Evolutionary conservation across 768 basidiomycete genomes (phyloP).

Genomic region (Lactarius deliciosus): DNA sequence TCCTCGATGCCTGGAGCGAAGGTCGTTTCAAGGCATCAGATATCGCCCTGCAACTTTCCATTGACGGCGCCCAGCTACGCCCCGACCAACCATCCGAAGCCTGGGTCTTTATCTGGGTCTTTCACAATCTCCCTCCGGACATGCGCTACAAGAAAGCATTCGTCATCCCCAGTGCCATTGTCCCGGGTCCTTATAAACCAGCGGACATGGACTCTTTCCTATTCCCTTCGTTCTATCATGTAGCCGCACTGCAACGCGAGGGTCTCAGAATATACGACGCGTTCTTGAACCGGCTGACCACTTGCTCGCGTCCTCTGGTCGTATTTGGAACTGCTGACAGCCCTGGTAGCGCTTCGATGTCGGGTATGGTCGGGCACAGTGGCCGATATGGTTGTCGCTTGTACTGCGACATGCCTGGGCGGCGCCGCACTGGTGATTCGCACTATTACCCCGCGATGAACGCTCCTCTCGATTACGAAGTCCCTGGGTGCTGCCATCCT

Average conservation of each 20-base stretch:
- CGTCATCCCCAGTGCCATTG: background rate
- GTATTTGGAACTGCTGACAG: background rate
- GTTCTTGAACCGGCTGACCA: background rate
- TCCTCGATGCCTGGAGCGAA: background rate
- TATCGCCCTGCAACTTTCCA: background rate
- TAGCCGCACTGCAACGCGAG: background rate
- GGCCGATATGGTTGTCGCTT: background rate
- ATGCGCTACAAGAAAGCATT: background rate
- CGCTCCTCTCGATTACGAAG: background rate
- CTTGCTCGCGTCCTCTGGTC: background rate
- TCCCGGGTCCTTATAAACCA: background rate
- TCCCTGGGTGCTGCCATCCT: background rate
- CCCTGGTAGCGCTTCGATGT: background rate
- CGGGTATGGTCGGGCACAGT: background rate
- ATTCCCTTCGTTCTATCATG: background rate
- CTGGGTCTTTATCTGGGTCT: background rate
- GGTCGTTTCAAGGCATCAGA: background rate
- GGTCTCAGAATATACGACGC: background rate
- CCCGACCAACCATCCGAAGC: background rate
- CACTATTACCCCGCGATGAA: background rate
- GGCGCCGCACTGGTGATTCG: background rate
- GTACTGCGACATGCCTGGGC: background rate
- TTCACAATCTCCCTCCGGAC: background rate
- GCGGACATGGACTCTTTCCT: background rate
- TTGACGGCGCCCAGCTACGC: background rate